Base-by-base conservation (phyloP, 306 rosid species). In the Trichosanthes truncata region DNA sequence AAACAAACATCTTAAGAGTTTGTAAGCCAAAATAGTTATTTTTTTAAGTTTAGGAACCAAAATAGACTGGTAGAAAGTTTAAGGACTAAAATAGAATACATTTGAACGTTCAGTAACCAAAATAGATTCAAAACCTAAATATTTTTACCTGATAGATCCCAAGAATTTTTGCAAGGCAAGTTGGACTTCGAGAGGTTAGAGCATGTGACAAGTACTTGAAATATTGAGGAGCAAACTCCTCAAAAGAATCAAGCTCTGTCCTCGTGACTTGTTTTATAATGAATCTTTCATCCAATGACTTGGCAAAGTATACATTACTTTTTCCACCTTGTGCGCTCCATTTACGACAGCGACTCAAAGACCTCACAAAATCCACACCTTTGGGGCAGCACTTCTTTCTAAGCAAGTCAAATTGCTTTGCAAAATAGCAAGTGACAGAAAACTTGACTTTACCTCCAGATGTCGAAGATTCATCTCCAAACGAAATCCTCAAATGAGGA, bases 281-380 rank as follows among this genome's bases (percentile, higher is more conserved):
- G 85, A 96, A 93, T 78, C 99, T 87, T 67, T 93, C 99, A 76
- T 96, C 99, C 81, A 93, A 81, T 9, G 99, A 91, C 88, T 90
- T 96, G 68, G 99, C 99, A 76, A 96, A 93, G 81, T 96, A 96
- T 7, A 90, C 99, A 82, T 93, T 96, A 87, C 99, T 96, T 87
- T 93, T 96, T 63, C 99, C 99, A 67, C 99, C 99, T 86, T 96
- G 98, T 6, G 99, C 99, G 49, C 93, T 89, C 99, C 99, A 96
- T 84, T 89, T 84, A 87, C 26, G 87, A 79, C 98, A 85, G 38
- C 99, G 98, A 87, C 97, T 91, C 88, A 96, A 81, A 57, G 99
- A 96, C 59, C 98, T 88, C 61, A 96, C 80, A 72, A 90, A 93
- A 84, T 96, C 98, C 53, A 88, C 91, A 84, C 87, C 93, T 41